These are phyloP conservation scores for Pyrus pyrifolia DNA, from an alignment of 306 rosid genomes.

Conservation along the genomic window DNA sequence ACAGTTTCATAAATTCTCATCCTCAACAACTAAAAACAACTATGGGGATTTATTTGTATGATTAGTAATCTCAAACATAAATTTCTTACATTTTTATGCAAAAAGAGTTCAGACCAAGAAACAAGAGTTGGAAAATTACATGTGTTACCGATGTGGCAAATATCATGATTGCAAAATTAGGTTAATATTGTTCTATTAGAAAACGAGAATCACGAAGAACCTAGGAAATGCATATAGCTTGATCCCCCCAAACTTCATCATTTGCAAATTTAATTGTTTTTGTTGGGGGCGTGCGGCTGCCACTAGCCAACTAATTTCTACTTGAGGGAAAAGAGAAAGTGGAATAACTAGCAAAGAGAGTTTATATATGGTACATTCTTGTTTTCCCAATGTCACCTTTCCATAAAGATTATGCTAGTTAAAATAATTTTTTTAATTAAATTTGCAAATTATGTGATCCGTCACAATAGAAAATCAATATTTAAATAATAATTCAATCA, in stretches of 20 bases:
- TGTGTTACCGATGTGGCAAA: background rate
- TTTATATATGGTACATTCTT: background rate
- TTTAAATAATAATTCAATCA: no score
- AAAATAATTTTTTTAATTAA: no score
- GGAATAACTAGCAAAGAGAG: background rate
- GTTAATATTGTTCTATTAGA: background rate
- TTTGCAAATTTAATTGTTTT: constrained; percentile 6
- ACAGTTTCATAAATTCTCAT: background rate
- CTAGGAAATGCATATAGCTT: background rate
- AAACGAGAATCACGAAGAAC: background rate
- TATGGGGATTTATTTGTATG: background rate
- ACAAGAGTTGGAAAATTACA: no score
- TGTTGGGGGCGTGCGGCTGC: constrained; percentile 1
- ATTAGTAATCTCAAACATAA: background rate
- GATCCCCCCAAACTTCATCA: background rate
- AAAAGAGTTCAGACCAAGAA: no score
- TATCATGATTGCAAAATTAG: constrained; percentile 5
- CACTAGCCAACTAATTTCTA: background rate
- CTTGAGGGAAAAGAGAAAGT: background rate
- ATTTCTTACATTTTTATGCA: background rate
- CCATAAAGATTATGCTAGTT: no score
- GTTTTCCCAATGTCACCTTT: background rate
- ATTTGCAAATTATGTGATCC: no score
- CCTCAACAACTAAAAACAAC: background rate
- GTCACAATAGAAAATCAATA: no score